Percentiles rank a stretch among this genome's conserved stretches.
phyloP scores from a whole-genome alignment of 73 alveolate genomes.

The Tetrahymena malaccensis region DNA sequence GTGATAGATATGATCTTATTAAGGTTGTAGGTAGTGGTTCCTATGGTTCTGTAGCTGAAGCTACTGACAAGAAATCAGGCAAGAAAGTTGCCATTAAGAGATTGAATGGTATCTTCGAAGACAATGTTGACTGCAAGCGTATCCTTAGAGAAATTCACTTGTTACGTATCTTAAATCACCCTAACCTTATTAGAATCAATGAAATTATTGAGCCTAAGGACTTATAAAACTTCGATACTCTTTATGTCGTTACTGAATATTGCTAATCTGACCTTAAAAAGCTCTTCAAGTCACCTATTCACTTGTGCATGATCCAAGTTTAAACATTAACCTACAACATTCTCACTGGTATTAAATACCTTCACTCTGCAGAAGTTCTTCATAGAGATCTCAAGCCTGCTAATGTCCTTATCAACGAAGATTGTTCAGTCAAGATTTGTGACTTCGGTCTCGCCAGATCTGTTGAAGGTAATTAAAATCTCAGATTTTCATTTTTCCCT shows the following conservation, averaged over 20 bases:
- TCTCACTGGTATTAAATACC: conserved; percentile 71
- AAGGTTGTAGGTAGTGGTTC: conserved; percentile 87
- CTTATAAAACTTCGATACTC: conserved; percentile 51
- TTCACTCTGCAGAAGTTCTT: conserved; percentile 80
- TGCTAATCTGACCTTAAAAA: conserved; percentile 74
- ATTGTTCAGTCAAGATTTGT: conserved; percentile 78
- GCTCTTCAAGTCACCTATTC: conserved; percentile 66
- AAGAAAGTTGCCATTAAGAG: conserved; percentile 57
- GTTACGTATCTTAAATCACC: conserved; percentile 58
- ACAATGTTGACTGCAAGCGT: conserved; percentile 87
- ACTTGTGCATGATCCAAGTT: conserved; percentile 57
- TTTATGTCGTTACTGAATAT: conserved; percentile 66
- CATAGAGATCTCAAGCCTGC: conserved; percentile 95
- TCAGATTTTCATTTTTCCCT: not conserved
- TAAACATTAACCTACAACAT: conserved; percentile 72
- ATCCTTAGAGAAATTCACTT: conserved; percentile 74
- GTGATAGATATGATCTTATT: conserved; percentile 75
- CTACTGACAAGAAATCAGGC: conserved; percentile 74
- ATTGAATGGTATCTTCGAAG: conserved; percentile 70
- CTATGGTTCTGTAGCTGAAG: conserved; percentile 87
- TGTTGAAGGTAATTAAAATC: conserved; percentile 4
- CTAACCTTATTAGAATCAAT: conserved; percentile 45
- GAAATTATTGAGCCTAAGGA: conserved; percentile 66
- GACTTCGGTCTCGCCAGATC: conserved; percentile 88
- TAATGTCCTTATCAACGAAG: conserved; percentile 81